A percentile compares a stretch with the other conserved stretches of the same genome.
Conservation (phyloP, 306 rosid genomes). For the Quercus aquifolioides region DNA sequence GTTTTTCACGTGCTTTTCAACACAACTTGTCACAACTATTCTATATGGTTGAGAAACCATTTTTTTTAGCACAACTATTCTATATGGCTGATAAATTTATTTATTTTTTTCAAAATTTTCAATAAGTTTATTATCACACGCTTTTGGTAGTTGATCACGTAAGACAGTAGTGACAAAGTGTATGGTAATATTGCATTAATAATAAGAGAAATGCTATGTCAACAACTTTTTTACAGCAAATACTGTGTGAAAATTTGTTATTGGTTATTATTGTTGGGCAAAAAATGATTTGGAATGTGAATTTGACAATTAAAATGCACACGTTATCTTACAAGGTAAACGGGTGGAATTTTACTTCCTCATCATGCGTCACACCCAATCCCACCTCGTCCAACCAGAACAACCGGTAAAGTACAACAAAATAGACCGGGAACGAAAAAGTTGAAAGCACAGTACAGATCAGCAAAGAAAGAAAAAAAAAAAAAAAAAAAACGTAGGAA, state of each 20-base stretch:
- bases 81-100: too few species aligned
- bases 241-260: too few species aligned
- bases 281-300: accelerated
- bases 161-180: accelerated
- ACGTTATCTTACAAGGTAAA: background rate
- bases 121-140: too few species aligned
- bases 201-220: too few species aligned
- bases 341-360: slow-evolving; percentile 15
- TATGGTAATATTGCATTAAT: too few species aligned
- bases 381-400: background rate
- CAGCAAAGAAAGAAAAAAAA: background rate
- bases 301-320: accelerated
- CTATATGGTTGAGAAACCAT: too few species aligned
- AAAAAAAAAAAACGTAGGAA: slow-evolving; percentile 5
- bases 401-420: slow-evolving; percentile 15
- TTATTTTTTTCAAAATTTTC: too few species aligned
- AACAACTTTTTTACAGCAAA: too few species aligned
- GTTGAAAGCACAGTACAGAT: slow-evolving; percentile 31
- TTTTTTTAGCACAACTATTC: too few species aligned
- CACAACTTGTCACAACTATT: too few species aligned
- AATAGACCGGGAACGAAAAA: slow-evolving; percentile 31
- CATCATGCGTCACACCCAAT: slow-evolving; percentile 10
- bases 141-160: too few species aligned
- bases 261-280: accelerated
- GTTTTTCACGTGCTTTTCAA: too few species aligned